These are phyloP conservation scores for Apiospora kogelbergensis DNA, from an alignment of 2,329 filamentous ascomycete species.

Conservation along the genomic window DNA sequence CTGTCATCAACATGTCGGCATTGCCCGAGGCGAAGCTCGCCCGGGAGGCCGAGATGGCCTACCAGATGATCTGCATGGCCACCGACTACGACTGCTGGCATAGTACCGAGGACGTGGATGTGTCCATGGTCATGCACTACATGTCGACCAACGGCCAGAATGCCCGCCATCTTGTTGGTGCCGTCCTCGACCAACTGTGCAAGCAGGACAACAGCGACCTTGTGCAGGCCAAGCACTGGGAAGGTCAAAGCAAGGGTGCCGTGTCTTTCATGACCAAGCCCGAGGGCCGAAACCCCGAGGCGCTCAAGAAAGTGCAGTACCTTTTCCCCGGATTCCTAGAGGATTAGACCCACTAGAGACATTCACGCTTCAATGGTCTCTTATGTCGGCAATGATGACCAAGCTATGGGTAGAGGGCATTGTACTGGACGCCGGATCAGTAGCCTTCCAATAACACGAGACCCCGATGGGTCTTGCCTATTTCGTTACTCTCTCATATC, in stretches of 20 bases:
- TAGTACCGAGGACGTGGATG: constrained; percentile 77
- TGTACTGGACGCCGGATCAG: too few relatives aligned
- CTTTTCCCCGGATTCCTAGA: constrained; percentile 81
- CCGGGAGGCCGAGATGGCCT: constrained; percentile 91
- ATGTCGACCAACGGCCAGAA: constrained; percentile 94
- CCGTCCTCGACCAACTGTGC: constrained; percentile 82
- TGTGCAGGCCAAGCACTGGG: constrained; percentile 78
- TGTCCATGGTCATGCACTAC: constrained; percentile 95
- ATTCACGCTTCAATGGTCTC: too few relatives aligned
- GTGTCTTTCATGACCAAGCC: constrained; percentile 81
- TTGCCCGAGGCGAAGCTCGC: constrained; percentile 96
- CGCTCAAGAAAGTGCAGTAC: constrained; percentile 78
- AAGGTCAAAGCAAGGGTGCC: constrained; percentile 73
- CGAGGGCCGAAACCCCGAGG: constrained; percentile 70
- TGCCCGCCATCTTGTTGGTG: constrained; percentile 79
- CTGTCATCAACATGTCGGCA: constrained; percentile 97
- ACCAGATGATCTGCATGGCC: constrained; percentile 99
- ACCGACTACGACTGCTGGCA: constrained; percentile 99
- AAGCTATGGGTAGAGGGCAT: too few relatives aligned
- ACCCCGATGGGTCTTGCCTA: too few relatives aligned
- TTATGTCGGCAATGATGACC: too few relatives aligned
- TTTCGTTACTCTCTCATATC: too few relatives aligned
- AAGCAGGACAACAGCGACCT: constrained; percentile 75
- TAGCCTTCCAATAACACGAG: too few relatives aligned
- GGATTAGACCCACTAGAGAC: constrained; percentile 29